phyloP scores from a whole-genome alignment of 257 asterid genomes.

The Echium plantagineum region DNA sequence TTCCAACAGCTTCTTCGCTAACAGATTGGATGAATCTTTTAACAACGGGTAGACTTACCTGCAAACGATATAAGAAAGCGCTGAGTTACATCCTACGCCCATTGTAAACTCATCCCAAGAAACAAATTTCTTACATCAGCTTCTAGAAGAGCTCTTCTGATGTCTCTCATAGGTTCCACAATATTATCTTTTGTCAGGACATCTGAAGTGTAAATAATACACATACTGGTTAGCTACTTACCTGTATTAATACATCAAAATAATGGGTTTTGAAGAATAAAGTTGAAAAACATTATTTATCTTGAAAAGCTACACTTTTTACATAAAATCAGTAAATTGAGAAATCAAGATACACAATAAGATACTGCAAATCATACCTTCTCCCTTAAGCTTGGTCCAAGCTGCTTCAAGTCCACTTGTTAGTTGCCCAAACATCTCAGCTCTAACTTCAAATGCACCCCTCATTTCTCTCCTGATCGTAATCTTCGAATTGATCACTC shows the following conservation, averaged over 20 bases:
- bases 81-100: background rate
- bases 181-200: slow-evolving; percentile 92
- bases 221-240: background rate
- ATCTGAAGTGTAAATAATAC: slow-evolving; percentile 35
- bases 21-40: slow-evolving; percentile 90
- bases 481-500: slow-evolving; percentile 34
- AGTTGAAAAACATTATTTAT: background rate
- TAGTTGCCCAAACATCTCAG: slow-evolving; percentile 96
- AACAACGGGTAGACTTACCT: slow-evolving; percentile 98
- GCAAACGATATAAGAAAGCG: slow-evolving; percentile 18
- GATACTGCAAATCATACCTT: slow-evolving; percentile 33
- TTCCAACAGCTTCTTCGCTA: slow-evolving; percentile 85
- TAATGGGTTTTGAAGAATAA: no score
- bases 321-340: background rate
- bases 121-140: slow-evolving; percentile 62
- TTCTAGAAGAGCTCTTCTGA: slow-evolving; percentile 89
- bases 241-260: background rate
- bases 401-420: slow-evolving; percentile 85
- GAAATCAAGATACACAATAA: background rate
- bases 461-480: slow-evolving; percentile 28
- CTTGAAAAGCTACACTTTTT: no score
- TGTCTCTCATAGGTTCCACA: slow-evolving; percentile 93
- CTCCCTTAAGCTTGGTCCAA: slow-evolving; percentile 97
- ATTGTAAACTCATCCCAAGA: background rate
- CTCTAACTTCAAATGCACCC: slow-evolving; percentile 41